Evolutionary conservation across 2,329 filamentous ascomycete species (phyloP).

Genomic region (Paracorniculantispora psalliotae): DNA sequence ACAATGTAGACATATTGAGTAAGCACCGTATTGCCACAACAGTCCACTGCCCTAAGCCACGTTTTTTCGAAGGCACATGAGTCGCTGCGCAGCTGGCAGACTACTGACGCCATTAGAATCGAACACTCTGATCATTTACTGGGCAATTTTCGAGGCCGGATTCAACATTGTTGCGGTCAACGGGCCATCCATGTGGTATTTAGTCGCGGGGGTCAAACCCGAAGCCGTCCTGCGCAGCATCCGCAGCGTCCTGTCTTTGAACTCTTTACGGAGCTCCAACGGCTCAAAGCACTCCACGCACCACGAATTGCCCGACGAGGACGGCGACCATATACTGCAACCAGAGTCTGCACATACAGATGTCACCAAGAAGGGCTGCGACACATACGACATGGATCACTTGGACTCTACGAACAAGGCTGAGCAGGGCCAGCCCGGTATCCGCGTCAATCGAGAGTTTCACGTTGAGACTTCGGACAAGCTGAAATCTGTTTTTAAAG

Average conservation of each 20-base stretch:
- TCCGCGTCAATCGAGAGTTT: not conserved
- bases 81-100: not conserved
- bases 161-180: not conserved
- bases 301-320: not conserved
- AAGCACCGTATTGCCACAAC: not conserved
- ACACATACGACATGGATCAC: not conserved
- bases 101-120: not conserved
- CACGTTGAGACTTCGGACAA: not conserved
- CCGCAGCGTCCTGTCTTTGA: not conserved
- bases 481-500: too few relatives aligned
- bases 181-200: not conserved
- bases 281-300: not conserved
- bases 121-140: not conserved
- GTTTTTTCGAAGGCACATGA: not conserved
- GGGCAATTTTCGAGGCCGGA: not conserved
- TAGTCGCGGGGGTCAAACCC: not conserved
- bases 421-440: not conserved
- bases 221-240: not conserved
- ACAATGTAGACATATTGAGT: not conserved
- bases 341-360: not conserved
- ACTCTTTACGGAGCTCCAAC: not conserved
- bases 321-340: not conserved
- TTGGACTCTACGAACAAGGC: not conserved
- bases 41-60: not conserved
- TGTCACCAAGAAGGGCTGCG: not conserved